A percentile compares a stretch with the other conserved stretches of the same genome.
These are phyloP conservation scores for Huiozyma naganishii DNA, from an alignment of 805 yeast genomes.

Conservation along the genomic window DNA sequence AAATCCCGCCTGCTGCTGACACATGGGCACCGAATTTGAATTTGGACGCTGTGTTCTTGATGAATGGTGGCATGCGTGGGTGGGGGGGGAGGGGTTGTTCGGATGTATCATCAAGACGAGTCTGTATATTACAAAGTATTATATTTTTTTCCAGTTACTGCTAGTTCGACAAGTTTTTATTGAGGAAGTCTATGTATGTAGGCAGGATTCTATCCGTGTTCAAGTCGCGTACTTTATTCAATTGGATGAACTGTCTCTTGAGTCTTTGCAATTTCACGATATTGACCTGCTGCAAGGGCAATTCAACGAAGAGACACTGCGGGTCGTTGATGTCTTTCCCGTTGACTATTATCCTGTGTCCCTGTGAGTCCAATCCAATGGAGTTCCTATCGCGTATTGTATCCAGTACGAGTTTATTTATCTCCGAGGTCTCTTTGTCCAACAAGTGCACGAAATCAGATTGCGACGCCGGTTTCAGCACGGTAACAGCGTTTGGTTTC, in stretches of 20 bases:
- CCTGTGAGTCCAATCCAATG: constrained; percentile 32
- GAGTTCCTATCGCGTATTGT: constrained; percentile 26
- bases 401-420: constrained; percentile 51
- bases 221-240: constrained; percentile 70
- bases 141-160: neutral
- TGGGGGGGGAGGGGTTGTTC: neutral
- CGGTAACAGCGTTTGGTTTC: constrained; percentile 77
- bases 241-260: constrained; percentile 69
- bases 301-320: constrained; percentile 35
- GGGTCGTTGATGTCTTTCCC: constrained; percentile 31
- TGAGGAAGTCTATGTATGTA: constrained; percentile 69
- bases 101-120: neutral
- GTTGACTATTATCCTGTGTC: constrained; percentile 34
- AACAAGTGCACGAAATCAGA: constrained; percentile 68
- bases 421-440: constrained; percentile 58
- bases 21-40: constrained; percentile 86
- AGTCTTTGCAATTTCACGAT: constrained; percentile 74
- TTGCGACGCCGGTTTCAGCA: constrained; percentile 68
- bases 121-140: neutral
- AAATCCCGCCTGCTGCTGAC: constrained; percentile 68
- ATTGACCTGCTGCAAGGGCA: constrained; percentile 48
- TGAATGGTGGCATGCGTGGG: constrained; percentile 26
- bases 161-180: constrained; percentile 40
- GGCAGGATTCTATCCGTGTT: constrained; percentile 58
- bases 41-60: constrained; percentile 34